Evolutionary conservation across 176 grass and related monocot species (phyloP).

Genomic region (Carex scoparia): DNA sequence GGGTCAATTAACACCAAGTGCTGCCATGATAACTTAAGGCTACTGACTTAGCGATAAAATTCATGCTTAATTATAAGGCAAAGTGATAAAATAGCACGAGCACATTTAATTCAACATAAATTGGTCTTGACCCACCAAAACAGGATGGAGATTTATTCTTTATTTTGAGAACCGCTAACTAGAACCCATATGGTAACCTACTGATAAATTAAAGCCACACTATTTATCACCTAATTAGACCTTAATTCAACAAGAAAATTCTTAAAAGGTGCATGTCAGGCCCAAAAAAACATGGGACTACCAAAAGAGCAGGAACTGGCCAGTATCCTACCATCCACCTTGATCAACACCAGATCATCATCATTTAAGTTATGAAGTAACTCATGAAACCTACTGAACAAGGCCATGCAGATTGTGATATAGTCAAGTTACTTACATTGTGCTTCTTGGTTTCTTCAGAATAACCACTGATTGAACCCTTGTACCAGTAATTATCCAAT

Average conservation of each 20-base stretch:
- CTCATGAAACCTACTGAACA: neutral
- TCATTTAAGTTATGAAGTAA: neutral
- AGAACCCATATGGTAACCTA: neutral
- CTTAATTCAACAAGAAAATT: neutral
- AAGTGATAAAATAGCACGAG: neutral
- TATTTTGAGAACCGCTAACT: neutral
- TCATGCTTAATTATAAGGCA: neutral
- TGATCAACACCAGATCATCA: neutral
- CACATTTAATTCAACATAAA: neutral
- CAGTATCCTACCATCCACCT: neutral
- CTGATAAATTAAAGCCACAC: neutral
- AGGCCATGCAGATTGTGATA: neutral
- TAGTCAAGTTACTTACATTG: constrained; percentile 37
- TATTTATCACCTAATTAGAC: neutral
- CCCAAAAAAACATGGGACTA: no score
- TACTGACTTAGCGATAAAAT: neutral
- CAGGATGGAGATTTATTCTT: neutral
- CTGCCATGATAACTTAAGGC: neutral
- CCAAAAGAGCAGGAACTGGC: neutral
- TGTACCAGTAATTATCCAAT: constrained; percentile 94
- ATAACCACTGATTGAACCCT: constrained; percentile 58
- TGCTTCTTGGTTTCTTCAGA: constrained; percentile 56
- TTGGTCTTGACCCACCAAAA: neutral
- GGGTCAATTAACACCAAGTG: neutral
- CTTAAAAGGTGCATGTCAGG: no score